Percentiles rank a stretch among this genome's conserved stretches.
Conservation (phyloP, 345 rosid species). For the Geranium brycei region DNA sequence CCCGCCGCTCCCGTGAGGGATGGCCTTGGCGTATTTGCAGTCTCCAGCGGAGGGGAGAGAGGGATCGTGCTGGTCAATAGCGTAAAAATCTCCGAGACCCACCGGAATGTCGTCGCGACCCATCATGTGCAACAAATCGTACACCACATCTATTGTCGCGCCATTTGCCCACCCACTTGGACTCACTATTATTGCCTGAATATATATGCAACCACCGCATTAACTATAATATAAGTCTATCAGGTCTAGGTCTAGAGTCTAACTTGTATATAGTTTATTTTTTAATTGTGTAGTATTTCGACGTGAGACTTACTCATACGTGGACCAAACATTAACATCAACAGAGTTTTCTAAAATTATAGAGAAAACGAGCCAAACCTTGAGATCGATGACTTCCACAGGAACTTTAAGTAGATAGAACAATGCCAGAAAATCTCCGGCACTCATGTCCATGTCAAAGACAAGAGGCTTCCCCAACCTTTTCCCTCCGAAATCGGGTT, state of each 20-base stretch:
- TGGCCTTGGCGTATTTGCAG: constrained; percentile 48
- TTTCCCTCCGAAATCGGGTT: constrained; percentile 31
- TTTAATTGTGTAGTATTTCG: too few species aligned
- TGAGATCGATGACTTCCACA: constrained; percentile 42
- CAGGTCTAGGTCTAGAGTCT: too few species aligned
- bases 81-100: constrained; percentile 59
- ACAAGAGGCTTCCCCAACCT: constrained; percentile 50
- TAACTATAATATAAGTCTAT: neutral
- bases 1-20: constrained; percentile 72
- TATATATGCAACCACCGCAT: too few species aligned
- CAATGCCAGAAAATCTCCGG: constrained; percentile 68
- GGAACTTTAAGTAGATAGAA: constrained; percentile 66
- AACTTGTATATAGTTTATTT: too few species aligned
- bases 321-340: neutral
- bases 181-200: constrained; percentile 55
- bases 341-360: neutral
- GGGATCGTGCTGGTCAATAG: constrained; percentile 46
- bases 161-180: constrained; percentile 87
- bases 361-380: constrained; percentile 22
- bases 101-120: constrained; percentile 78
- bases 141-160: constrained; percentile 60
- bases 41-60: constrained; percentile 39
- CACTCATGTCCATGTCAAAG: constrained; percentile 84
- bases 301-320: too few species aligned
- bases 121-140: constrained; percentile 85